These are phyloP conservation scores for Fagopyrum esculentum DNA, from an alignment of 148 eudicot species.

Conservation along the genomic window DNA sequence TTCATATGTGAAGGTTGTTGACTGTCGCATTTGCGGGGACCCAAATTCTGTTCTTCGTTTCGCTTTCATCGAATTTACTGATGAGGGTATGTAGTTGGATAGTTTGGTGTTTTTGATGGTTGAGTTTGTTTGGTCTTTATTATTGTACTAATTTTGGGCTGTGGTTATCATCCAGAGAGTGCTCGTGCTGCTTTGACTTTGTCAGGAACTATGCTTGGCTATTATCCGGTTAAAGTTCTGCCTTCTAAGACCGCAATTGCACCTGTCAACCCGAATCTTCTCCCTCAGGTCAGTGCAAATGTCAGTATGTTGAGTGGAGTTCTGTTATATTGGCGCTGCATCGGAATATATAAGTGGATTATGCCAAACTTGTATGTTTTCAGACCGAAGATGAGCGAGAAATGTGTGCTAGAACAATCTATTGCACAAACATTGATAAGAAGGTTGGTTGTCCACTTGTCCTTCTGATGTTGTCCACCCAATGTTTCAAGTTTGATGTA, in stretches of 20 bases:
- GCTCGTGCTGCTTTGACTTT: slow-evolving; percentile 81
- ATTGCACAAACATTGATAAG: slow-evolving; percentile 90
- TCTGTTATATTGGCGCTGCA: background rate
- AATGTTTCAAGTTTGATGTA: background rate
- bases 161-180: slow-evolving; percentile 43
- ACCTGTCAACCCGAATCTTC: slow-evolving; percentile 88
- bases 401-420: slow-evolving; percentile 95
- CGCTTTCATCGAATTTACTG: slow-evolving; percentile 87
- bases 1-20: slow-evolving; percentile 59
- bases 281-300: slow-evolving; percentile 60
- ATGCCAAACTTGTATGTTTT: background rate
- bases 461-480: background rate
- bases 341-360: background rate
- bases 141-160: background rate
- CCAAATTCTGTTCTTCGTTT: slow-evolving; percentile 92
- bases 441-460: slow-evolving; percentile 39
- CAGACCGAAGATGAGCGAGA: slow-evolving; percentile 98
- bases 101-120: background rate
- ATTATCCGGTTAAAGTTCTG: slow-evolving; percentile 81
- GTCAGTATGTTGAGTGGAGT: background rate
- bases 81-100: slow-evolving; percentile 45
- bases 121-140: background rate
- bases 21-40: slow-evolving; percentile 95
- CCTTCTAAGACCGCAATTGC: slow-evolving; percentile 99
- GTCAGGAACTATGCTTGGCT: slow-evolving; percentile 94